Percentiles rank a stretch among this genome's conserved stretches.
Evolutionary conservation across 2,329 filamentous ascomycete species (phyloP).

Genomic region (Scleromitrula shiraiana): DNA sequence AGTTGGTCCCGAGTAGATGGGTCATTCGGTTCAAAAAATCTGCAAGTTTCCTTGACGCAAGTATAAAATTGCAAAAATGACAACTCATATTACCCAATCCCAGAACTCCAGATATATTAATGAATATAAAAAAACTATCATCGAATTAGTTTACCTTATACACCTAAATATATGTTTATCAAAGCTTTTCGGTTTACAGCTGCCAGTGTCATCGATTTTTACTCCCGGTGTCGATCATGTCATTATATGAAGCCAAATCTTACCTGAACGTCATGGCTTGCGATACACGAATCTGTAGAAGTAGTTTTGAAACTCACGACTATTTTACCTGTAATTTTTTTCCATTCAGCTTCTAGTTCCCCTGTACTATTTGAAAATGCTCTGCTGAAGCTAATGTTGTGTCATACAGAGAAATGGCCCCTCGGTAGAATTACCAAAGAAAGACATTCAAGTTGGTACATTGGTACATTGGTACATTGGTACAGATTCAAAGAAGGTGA

Average conservation of each 20-base stretch:
- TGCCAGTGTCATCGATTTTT: neutral
- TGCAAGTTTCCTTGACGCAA: constrained; percentile 8
- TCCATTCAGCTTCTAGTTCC: constrained; percentile 6
- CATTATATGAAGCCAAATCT: constrained; percentile 1
- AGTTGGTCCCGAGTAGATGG: constrained; percentile 9
- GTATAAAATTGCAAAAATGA: constrained; percentile 3
- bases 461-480: no score
- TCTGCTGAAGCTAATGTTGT: constrained; percentile 8
- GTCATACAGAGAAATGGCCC: neutral
- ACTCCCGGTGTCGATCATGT: constrained; percentile 11
- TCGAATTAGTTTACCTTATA: neutral
- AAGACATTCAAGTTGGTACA: no score
- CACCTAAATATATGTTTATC: neutral
- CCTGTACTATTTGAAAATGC: constrained; percentile 3
- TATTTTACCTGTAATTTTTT: no score
- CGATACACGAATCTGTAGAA: constrained; percentile 3
- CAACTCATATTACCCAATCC: constrained; percentile 4
- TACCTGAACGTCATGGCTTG: constrained; percentile 8
- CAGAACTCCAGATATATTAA: constrained; percentile 1
- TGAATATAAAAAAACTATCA: neutral
- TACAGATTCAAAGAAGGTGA: neutral
- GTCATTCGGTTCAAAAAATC: constrained; percentile 4
- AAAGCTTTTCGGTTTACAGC: constrained; percentile 1
- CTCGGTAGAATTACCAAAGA: constrained; percentile 2
- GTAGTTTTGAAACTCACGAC: constrained; percentile 2